A percentile compares a stretch with the other conserved stretches of the same genome.
Conservation (phyloP, 768 basidiomycete genomes). For the Mycena venus region DNA sequence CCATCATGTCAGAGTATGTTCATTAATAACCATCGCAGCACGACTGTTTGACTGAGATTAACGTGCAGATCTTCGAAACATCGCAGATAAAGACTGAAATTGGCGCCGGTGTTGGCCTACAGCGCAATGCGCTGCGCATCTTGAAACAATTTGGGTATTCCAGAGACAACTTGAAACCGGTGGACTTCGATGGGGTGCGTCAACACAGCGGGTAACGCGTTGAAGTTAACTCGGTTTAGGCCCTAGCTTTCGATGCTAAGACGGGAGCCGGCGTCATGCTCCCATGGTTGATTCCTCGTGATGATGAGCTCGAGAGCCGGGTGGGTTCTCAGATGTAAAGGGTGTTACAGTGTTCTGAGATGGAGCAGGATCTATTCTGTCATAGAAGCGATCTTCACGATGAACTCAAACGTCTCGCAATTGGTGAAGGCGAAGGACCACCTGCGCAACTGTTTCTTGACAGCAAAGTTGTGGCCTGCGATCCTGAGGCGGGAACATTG, state of each 20-base stretch:
- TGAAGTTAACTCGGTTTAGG: not conserved
- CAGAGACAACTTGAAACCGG: conserved; percentile 6
- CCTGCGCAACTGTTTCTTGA: conserved; percentile 19
- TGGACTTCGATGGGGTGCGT: conserved; percentile 25
- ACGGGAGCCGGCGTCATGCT: not conserved
- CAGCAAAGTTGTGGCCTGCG: conserved; percentile 15
- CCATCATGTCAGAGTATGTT: not conserved
- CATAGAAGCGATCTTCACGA: too few species aligned
- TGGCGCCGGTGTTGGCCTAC: conserved; percentile 18
- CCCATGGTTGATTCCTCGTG: not conserved
- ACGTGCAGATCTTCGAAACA: conserved; percentile 19
- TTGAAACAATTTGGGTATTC: not conserved
- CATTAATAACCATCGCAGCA: not conserved
- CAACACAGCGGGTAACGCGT: not conserved
- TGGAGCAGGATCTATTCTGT: conserved; percentile 9
- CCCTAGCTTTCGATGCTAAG: not conserved
- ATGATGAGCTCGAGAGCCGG: too few species aligned
- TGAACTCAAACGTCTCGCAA: too few species aligned
- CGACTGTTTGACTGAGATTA: not conserved
- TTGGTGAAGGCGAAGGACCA: too few species aligned
- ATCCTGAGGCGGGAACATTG: conserved; percentile 46
- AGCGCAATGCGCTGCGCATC: conserved; percentile 17
- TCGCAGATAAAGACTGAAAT: conserved; percentile 16
- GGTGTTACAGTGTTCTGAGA: too few species aligned
- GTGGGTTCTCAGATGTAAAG: too few species aligned